These are phyloP conservation scores for Papiliotrema fonsecae DNA, from an alignment of 1,284 basidiomycete species.

Conservation along the genomic window DNA sequence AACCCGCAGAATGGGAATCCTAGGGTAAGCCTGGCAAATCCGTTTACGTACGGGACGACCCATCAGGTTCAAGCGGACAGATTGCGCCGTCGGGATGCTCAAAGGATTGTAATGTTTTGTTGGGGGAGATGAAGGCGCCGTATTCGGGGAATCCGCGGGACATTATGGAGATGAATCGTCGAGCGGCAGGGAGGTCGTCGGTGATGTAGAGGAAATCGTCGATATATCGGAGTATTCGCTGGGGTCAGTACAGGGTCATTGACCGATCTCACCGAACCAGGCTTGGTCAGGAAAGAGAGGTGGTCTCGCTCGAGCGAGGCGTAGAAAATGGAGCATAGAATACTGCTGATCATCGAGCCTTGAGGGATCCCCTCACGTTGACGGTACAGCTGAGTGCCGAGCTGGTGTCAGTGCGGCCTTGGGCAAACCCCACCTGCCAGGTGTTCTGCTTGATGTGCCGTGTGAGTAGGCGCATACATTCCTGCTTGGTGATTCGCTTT, in stretches of 20 bases:
- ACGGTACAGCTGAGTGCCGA: slow-evolving; percentile 43
- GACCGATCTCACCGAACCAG: slow-evolving; percentile 57
- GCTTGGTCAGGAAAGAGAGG: slow-evolving; percentile 58
- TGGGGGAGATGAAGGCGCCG: slow-evolving; percentile 80
- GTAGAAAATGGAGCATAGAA: slow-evolving; percentile 91
- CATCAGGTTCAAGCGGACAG: slow-evolving; percentile 9
- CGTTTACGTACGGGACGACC: slow-evolving; percentile 7
- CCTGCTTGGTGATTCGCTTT: slow-evolving; percentile 47
- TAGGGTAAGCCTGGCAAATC: slow-evolving; percentile 33
- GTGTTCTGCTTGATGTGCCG: slow-evolving; percentile 89
- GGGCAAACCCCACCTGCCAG: slow-evolving; percentile 63
- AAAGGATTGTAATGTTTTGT: slow-evolving; percentile 71
- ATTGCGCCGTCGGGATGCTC: slow-evolving; percentile 22
- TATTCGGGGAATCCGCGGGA: slow-evolving; percentile 82
- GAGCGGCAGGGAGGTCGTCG: slow-evolving; percentile 61
- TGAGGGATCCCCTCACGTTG: slow-evolving; percentile 93
- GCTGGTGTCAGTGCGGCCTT: slow-evolving; percentile 10
- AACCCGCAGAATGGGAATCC: slow-evolving; percentile 90
- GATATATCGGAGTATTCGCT: slow-evolving; percentile 78
- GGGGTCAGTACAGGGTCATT: slow-evolving; percentile 6
- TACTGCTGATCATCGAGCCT: slow-evolving; percentile 81
- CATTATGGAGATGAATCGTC: slow-evolving; percentile 72
- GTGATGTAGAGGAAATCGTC: slow-evolving; percentile 94
- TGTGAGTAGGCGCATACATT: slow-evolving; percentile 68
- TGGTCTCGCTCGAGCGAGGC: slow-evolving; percentile 74